Evolutionary conservation across 1,139 yeast species (phyloP).

Genomic region (Protomyces macrosporus): DNA sequence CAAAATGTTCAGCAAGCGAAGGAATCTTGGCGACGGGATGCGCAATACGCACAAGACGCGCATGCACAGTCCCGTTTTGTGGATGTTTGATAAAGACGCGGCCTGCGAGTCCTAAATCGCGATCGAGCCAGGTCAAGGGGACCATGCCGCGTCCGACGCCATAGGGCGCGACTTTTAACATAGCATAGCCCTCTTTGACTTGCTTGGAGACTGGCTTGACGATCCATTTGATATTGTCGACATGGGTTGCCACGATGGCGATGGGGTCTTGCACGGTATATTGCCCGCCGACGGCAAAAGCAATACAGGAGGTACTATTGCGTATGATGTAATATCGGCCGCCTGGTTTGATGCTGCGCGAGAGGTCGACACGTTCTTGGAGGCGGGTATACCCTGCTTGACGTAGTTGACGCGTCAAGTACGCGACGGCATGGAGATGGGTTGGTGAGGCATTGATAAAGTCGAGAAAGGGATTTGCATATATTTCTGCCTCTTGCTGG

Average conservation of each 20-base stretch:
- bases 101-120: constrained; percentile 89
- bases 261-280: constrained; percentile 76
- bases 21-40: constrained; percentile 86
- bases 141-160: constrained; percentile 67
- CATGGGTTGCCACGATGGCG: constrained; percentile 88
- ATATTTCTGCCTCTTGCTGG: background rate
- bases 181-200: constrained; percentile 66
- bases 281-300: constrained; percentile 60
- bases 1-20: constrained; percentile 86
- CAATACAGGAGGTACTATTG: constrained; percentile 81
- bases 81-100: constrained; percentile 62
- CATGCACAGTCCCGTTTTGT: constrained; percentile 44
- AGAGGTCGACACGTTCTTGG: constrained; percentile 70
- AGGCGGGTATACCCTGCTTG: constrained; percentile 65
- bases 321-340: constrained; percentile 69
- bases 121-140: constrained; percentile 85
- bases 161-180: constrained; percentile 87
- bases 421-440: constrained; percentile 85
- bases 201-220: constrained; percentile 83
- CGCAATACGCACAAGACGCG: constrained; percentile 69
- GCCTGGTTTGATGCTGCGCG: constrained; percentile 45
- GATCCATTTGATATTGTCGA: constrained; percentile 75
- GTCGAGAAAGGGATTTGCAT: constrained; percentile 8
- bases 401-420: constrained; percentile 51
- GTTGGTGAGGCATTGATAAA: constrained; percentile 41